phyloP scores from a whole-genome alignment of 768 basidiomycete genomes.

The Suillus variegatus region DNA sequence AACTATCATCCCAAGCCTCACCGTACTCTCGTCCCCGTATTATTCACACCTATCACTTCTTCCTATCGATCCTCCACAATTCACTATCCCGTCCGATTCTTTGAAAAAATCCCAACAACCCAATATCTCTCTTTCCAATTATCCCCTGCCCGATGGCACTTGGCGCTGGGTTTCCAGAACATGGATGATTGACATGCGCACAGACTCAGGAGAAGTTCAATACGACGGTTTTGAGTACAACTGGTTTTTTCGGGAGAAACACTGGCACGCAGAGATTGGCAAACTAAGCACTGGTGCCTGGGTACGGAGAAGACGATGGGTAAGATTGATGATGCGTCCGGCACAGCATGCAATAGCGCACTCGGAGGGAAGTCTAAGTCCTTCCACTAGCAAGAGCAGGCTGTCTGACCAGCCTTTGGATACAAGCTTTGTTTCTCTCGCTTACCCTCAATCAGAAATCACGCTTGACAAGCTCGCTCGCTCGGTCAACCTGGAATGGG shows the following conservation, averaged over 20 bases:
- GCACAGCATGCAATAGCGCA: constrained; percentile 28
- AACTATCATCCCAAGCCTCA: constrained; percentile 43
- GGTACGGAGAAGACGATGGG: constrained; percentile 81
- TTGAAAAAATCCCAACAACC: constrained; percentile 47
- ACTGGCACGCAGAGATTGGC: constrained; percentile 69
- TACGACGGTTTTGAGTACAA: constrained; percentile 89
- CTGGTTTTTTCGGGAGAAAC: constrained; percentile 64
- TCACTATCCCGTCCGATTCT: constrained; percentile 56
- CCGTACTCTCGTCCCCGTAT: constrained; percentile 69
- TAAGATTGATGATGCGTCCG: constrained; percentile 81
- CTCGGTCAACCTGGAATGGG: constrained; percentile 51
- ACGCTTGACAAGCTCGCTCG: constrained; percentile 16
- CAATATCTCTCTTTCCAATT: constrained; percentile 57
- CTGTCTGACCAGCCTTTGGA: constrained; percentile 20
- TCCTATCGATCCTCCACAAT: constrained; percentile 72
- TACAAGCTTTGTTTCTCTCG: constrained; percentile 28
- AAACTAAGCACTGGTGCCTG: constrained; percentile 63
- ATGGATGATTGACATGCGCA: constrained; percentile 91
- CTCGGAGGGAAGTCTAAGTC: constrained; percentile 3
- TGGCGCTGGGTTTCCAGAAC: constrained; percentile 81
- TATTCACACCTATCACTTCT: constrained; percentile 73
- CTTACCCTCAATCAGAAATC: constrained; percentile 27
- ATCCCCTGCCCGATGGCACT: constrained; percentile 75
- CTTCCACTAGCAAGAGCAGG: constrained; percentile 17
- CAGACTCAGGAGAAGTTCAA: constrained; percentile 71